Evolutionary conservation across 176 grass and related monocot genomes (phyloP).

Genomic region (Ensete glaucum): DNA sequence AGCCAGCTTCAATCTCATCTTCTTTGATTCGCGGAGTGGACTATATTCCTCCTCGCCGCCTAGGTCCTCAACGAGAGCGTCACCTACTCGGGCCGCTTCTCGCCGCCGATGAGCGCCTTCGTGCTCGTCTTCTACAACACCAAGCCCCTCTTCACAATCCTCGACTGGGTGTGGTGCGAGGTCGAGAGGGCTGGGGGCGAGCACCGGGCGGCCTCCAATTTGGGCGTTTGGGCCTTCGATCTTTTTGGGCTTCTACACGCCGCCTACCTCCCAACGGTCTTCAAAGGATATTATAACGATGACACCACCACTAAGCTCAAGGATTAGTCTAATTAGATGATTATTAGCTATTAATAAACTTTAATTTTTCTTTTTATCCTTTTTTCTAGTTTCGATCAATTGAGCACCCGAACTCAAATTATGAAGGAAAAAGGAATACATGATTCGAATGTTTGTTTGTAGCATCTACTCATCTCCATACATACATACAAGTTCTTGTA

Average conservation of each 20-base stretch:
- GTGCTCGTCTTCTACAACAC: constrained; percentile 56
- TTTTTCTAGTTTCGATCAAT: no score
- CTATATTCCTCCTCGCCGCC: constrained; percentile 48
- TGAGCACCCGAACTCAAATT: no score
- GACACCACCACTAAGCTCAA: no score
- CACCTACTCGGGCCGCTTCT: constrained; percentile 46
- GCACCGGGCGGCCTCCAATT: constrained; percentile 31
- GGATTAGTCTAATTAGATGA: no score
- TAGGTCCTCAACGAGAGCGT: constrained; percentile 77
- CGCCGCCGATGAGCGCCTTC: constrained; percentile 52
- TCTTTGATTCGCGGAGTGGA: no score
- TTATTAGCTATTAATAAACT: no score
- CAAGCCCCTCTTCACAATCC: constrained; percentile 55
- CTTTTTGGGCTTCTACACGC: constrained; percentile 68
- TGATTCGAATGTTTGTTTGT: no score
- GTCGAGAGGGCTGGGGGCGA: constrained; percentile 24
- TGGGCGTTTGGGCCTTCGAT: constrained; percentile 49
- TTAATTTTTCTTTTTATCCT: no score
- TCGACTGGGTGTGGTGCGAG: constrained; percentile 55
- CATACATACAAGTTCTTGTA: no score
- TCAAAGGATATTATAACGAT: constrained; percentile 39
- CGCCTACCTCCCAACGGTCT: constrained; percentile 51
- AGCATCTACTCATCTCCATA: no score
- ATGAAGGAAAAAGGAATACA: no score
- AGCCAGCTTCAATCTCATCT: no score